Evolutionary conservation across 805 yeast genomes (phyloP).

Genomic region (Wickerhamomyces tratensis): DNA sequence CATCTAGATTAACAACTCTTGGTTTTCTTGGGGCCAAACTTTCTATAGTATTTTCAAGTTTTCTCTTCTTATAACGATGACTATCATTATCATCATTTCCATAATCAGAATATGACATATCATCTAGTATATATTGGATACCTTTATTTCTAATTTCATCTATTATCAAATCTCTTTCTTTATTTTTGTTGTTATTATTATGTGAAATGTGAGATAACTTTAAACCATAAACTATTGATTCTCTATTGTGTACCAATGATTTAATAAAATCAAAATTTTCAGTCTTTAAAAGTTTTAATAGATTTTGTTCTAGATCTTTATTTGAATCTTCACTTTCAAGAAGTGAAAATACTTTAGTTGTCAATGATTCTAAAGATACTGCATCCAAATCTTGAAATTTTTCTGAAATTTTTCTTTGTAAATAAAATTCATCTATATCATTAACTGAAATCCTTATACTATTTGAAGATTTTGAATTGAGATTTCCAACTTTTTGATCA

Average conservation of each 20-base stretch:
- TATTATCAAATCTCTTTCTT: slow-evolving; percentile 15
- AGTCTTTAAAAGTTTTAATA: slow-evolving; percentile 42
- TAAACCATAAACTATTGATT: slow-evolving; percentile 44
- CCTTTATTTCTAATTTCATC: slow-evolving; percentile 36
- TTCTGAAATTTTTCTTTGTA: slow-evolving; percentile 38
- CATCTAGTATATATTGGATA: slow-evolving; percentile 29
- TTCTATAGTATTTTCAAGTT: slow-evolving; percentile 5
- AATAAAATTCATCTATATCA: slow-evolving; percentile 40
- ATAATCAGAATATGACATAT: slow-evolving; percentile 24
- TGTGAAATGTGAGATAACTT: slow-evolving; percentile 27
- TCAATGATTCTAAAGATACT: slow-evolving; percentile 27
- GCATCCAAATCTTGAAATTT: slow-evolving; percentile 26
- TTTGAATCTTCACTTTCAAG: slow-evolving; percentile 28
- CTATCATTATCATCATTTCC: slow-evolving; percentile 4
- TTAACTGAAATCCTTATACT: slow-evolving; percentile 16
- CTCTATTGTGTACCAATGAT: slow-evolving; percentile 38
- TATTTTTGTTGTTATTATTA: slow-evolving; percentile 25
- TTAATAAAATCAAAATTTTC: slow-evolving; percentile 42
- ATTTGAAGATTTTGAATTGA: too few species aligned
- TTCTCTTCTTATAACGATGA: slow-evolving; percentile 8
- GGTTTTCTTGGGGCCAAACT: slow-evolving; percentile 28
- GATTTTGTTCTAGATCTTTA: slow-evolving; percentile 41
- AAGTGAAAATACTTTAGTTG: slow-evolving; percentile 28
- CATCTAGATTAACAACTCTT: slow-evolving; percentile 49
- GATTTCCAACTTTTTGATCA: slow-evolving; percentile 1